Conservation (phyloP, 331 rosid genomes). For the Pyrus hybrid region DNA sequence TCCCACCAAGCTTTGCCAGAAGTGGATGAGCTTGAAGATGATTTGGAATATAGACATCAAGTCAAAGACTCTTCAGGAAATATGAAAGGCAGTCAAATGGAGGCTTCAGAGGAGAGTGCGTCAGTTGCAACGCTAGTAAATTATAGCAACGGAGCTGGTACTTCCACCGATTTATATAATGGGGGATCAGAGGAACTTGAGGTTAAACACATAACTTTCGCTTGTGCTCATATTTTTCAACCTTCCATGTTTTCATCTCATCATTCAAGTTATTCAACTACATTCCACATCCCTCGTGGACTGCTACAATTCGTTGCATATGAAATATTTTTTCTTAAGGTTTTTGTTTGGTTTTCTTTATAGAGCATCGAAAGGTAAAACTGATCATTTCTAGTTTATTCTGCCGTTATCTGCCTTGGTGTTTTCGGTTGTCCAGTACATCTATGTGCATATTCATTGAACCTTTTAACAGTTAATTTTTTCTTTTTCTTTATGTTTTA, state of each 20-base stretch:
- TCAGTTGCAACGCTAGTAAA: constrained; percentile 21
- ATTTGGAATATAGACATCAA: constrained; percentile 31
- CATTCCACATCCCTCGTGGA: not conserved
- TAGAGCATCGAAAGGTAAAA: not conserved
- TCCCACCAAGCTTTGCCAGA: constrained; percentile 47
- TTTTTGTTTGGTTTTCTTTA: not conserved
- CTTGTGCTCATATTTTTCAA: not conserved
- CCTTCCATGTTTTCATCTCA: not conserved
- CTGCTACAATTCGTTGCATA: not conserved
- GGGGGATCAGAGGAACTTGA: constrained; percentile 86
- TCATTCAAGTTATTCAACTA: not conserved
- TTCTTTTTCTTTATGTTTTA: constrained; percentile 1
- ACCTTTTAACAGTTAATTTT: constrained; percentile 10
- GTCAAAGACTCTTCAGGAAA: constrained; percentile 31
- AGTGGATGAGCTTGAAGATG: constrained; percentile 80
- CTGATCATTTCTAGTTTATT: not conserved
- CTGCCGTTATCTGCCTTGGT: not conserved
- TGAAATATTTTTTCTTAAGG: not conserved
- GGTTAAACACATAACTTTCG: constrained; percentile 39
- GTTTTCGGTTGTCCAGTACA: not conserved
- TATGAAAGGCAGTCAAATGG: constrained; percentile 17
- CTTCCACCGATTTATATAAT: constrained; percentile 21
- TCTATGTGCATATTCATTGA: not conserved
- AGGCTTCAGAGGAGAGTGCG: constrained; percentile 30
- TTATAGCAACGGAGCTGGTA: constrained; percentile 27